phyloP scores from a whole-genome alignment of 768 basidiomycete species.

The Leccinellum rugosiceps region DNA sequence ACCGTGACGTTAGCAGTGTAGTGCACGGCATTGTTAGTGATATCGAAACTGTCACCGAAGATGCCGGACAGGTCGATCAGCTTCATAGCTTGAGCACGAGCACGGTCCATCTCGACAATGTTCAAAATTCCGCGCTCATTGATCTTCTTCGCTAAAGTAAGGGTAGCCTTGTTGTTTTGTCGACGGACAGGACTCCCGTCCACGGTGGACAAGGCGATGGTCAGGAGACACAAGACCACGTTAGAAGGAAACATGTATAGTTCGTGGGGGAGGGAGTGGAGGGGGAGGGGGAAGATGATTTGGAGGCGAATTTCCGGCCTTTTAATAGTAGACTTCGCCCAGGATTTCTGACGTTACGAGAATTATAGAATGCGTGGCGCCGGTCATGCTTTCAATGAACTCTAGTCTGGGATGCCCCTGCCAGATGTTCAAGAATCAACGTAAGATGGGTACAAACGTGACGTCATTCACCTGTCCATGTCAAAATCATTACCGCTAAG shows the following conservation, averaged over 20 bases:
- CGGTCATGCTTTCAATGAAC: too few species aligned
- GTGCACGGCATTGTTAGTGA: constrained; percentile 19
- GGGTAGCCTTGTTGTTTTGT: constrained; percentile 4
- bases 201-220: constrained; percentile 11
- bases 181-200: constrained; percentile 12
- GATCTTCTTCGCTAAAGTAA: constrained; percentile 11
- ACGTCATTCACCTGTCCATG: too few species aligned
- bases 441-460: too few species aligned
- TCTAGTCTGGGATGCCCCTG: too few species aligned
- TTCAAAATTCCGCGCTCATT: constrained; percentile 7
- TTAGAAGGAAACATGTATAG: constrained; percentile 12
- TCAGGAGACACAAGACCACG: constrained; percentile 7
- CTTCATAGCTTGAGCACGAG: constrained; percentile 15
- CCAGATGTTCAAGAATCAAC: too few species aligned
- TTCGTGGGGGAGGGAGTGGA: not conserved
- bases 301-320: too few species aligned
- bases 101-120: constrained; percentile 18
- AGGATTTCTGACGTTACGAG: not conserved
- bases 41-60: not conserved
- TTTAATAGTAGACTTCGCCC: too few species aligned
- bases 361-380: too few species aligned
- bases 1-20: constrained; percentile 33
- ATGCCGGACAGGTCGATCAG: not conserved
- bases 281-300: too few species aligned
- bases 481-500: too few species aligned